These are phyloP conservation scores for Epithele typhae DNA, from an alignment of 768 basidiomycete species.

Conservation along the genomic window DNA sequence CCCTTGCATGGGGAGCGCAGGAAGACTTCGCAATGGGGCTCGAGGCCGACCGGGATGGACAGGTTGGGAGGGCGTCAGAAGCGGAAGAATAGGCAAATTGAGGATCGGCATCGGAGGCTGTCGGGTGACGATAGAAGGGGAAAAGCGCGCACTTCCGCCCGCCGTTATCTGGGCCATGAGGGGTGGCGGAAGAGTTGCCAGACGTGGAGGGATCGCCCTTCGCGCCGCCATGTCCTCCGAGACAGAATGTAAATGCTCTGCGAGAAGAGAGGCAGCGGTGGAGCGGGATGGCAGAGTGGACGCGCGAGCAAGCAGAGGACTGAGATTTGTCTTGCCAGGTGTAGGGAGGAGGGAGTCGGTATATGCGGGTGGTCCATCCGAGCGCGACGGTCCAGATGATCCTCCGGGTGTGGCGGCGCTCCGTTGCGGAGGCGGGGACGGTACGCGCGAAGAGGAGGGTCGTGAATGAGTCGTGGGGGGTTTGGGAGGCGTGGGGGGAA, in stretches of 20 bases:
- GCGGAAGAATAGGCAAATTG: slow-evolving; percentile 46
- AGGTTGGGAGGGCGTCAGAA: slow-evolving; percentile 20
- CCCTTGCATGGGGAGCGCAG: slow-evolving; percentile 44
- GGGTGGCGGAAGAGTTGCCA: slow-evolving; percentile 26
- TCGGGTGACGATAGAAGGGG: slow-evolving; percentile 42
- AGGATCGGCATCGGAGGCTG: slow-evolving; percentile 42
- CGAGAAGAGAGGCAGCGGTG: neutral
- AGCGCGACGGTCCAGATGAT: too few species aligned
- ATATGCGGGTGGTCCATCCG: too few species aligned
- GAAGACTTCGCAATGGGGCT: slow-evolving; percentile 46
- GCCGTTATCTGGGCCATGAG: slow-evolving; percentile 28
- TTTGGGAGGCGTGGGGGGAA: neutral
- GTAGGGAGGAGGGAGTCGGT: too few species aligned
- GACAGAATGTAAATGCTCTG: neutral
- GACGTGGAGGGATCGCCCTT: slow-evolving; percentile 18
- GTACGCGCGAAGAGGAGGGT: too few species aligned
- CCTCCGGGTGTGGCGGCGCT: too few species aligned
- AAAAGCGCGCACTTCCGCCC: slow-evolving; percentile 37
- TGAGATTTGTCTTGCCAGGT: too few species aligned
- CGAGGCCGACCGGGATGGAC: slow-evolving; percentile 19
- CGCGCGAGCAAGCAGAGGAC: too few species aligned
- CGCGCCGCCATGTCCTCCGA: neutral
- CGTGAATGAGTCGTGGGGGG: neutral
- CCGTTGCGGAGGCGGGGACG: too few species aligned
- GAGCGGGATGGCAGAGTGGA: neutral